Evolutionary conservation across 257 asterid species (phyloP).

Genomic region (Coffea canephora): DNA sequence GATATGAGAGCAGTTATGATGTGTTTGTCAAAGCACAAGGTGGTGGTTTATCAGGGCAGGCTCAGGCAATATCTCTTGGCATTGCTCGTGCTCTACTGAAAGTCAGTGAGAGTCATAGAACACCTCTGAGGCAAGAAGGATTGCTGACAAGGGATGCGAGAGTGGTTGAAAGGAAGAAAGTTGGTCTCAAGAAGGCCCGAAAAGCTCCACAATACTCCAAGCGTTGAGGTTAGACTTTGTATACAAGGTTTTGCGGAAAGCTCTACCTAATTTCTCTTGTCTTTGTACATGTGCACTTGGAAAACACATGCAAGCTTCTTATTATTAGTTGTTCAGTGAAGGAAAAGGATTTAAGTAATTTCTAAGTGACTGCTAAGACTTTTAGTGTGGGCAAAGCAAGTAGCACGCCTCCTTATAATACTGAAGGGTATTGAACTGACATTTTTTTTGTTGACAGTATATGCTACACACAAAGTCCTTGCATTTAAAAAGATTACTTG

Average conservation of each 20-base stretch:
- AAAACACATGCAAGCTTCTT: not conserved
- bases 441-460: no score
- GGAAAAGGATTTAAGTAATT: not conserved
- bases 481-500: not conserved
- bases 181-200: conserved; percentile 87
- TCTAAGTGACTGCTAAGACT: not conserved
- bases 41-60: conserved; percentile 94
- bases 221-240: conserved; percentile 56
- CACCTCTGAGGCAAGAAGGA: conserved; percentile 80
- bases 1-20: conserved; percentile 85
- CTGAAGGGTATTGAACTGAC: no score
- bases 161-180: conserved; percentile 93
- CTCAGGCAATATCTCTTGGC: conserved; percentile 92
- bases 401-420: no score
- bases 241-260: not conserved
- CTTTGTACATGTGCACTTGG: not conserved
- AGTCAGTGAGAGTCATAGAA: conserved; percentile 78
- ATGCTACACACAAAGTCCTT: not conserved
- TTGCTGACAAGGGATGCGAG: conserved; percentile 91
- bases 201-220: conserved; percentile 97
- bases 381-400: not conserved
- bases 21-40: conserved; percentile 93
- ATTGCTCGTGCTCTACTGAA: conserved; percentile 92
- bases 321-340: not conserved
- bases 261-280: not conserved